Base-by-base conservation (phyloP, 805 yeast species). In the Torulaspora quercuum region DNA sequence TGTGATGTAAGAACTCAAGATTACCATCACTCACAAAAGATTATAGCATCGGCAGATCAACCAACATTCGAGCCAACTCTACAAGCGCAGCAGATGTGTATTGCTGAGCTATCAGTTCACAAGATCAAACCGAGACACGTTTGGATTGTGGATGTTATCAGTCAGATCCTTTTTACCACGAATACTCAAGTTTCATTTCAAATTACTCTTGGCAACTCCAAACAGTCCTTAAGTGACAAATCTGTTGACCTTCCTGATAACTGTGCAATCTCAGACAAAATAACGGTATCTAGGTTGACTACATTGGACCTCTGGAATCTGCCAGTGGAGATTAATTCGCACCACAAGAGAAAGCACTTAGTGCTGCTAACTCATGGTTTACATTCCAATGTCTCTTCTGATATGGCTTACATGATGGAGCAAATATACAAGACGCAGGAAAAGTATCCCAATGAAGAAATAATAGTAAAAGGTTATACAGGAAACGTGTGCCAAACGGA, bases 401-500 rank as follows among this genome's bases (percentile, higher is more conserved):
- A 84, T 57, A 72, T 84, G 84, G 65, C 74, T 20, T 83, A 80
- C 48, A 50, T 84, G 29, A 83, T 81, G 49, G 92, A 84, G 47
- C 75, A 75, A 49, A 71, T 82, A 4, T 86, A 80, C 45, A 53
- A 57, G 13, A 62, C 70, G 1, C 54, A 49, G 6, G 49, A 49
- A n/a, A 57, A 69, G 0, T 61, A 65, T 3, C 43, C 47, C 6
- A 35, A 50, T 21, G 82, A 78, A 23, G 50, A 46, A 16, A 57
- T 82, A 4, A 71, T 82, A 1, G 84, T 82, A 2, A 71, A 80
- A 48, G 90, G 87, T 0, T 84, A 61, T 50, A 72, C 76, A 7
- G 82, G 78, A 0, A 84, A 84, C 52, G 80, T 76, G 3, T 80
- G 92, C 50, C 78, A 80, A 51, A 84, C 95, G 0, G 95, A 84